phyloP scores from a whole-genome alignment of 768 basidiomycete genomes.

The Trametes maxima region DNA sequence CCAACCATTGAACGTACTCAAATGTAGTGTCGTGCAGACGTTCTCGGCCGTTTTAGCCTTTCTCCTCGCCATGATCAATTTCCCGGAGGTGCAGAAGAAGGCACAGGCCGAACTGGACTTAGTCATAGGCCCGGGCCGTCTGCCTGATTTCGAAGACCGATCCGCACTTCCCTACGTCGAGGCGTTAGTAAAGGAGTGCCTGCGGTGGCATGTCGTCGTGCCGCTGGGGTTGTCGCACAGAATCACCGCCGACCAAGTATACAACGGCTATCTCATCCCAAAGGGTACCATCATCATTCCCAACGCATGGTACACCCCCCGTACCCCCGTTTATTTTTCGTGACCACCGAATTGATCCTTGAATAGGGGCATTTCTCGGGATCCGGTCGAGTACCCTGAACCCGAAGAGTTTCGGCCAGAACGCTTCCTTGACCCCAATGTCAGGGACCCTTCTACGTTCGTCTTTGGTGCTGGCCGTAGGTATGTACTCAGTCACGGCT shows the following conservation, averaged over 20 bases:
- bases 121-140: slow-evolving; percentile 30
- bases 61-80: slow-evolving; percentile 36
- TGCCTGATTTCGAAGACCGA: slow-evolving; percentile 31
- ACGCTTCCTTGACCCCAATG: slow-evolving; percentile 5
- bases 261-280: slow-evolving; percentile 32
- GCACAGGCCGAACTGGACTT: slow-evolving; percentile 34
- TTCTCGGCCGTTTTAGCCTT: too few species aligned
- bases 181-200: slow-evolving; percentile 29
- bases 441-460: background rate
- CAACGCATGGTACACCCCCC: background rate
- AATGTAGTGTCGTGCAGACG: too few species aligned
- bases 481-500: too few species aligned
- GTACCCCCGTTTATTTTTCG: background rate
- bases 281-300: slow-evolving; percentile 29
- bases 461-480: slow-evolving; percentile 22
- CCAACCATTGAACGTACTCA: slow-evolving; percentile 28
- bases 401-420: slow-evolving; percentile 22
- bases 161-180: slow-evolving; percentile 28
- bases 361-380: slow-evolving; percentile 15
- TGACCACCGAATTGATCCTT: too few species aligned
- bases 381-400: slow-evolving; percentile 12
- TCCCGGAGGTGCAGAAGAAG: slow-evolving; percentile 30
- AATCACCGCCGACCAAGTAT: slow-evolving; percentile 22
- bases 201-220: slow-evolving; percentile 28
- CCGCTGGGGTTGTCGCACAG: slow-evolving; percentile 29